Base-by-base conservation (phyloP, 1,139 yeast genomes). In the Hansenula lynferdii region DNA sequence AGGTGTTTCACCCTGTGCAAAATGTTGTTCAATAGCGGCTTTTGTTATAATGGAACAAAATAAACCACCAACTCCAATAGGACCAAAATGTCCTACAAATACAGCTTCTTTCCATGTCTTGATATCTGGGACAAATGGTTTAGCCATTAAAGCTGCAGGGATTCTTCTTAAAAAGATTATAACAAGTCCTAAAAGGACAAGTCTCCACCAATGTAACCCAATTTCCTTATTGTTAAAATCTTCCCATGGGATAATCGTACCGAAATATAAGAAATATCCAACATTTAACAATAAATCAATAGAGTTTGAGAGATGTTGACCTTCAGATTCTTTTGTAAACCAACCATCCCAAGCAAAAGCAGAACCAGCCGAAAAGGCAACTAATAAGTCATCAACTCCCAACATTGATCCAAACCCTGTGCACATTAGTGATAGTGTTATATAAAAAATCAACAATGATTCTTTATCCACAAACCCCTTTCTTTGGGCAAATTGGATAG, bases 11-110 rank as follows among this genome's bases (percentile, higher is more conserved):
- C 33, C 40, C n/a, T 35, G 20, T 14, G 32, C 25, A 8, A 25
- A 40, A 19, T 36, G 31, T 11, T 45, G 41, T 33, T 53, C 50
- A 20, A 55, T 43, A 2, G 45, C 35, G 11, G 40, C 36, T 30
- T 44, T 55, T 1, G 62, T 53, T 17, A 59, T 40, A 19, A 58
- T 45, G 8, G 54, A 53, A 31, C 61, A 55, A 34, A 50, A 57
- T 16, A 57, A 43, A 11, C 57, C 71, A 11, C 72, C 72, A n/a
- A 66, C 70, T 6, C 72, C 73, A 39, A 69, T 62, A 2, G 73
- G 72, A 2, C 73, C 73, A 47, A 69, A 68, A 53, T 58, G 67
- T 8, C 72, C 72, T 7, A 60, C 56, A 42, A 67, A 67, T 2
- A 61, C 29, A 0, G 72, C 70, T 42, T 68, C 72, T 37, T 53